Percentiles rank a stretch among this genome's conserved stretches.
Conservation (phyloP, 2,329 filamentous ascomycete species). For the Mycogone perniciosa region DNA sequence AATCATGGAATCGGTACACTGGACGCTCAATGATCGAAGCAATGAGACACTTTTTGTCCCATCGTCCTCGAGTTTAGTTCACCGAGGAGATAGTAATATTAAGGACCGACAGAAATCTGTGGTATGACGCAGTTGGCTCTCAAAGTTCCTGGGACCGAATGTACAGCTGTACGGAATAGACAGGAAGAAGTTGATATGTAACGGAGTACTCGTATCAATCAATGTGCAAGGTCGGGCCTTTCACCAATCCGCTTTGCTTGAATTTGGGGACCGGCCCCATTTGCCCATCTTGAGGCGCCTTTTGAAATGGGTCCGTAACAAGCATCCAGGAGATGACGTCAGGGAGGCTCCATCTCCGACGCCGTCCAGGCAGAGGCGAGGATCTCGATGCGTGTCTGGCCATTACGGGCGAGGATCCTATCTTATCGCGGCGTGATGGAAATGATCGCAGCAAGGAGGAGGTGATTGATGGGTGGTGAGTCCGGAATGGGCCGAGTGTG, state of each 20-base stretch:
- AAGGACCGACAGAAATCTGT: neutral
- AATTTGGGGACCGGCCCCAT: slow-evolving; percentile 2
- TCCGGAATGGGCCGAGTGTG: neutral
- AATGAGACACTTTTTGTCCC: neutral
- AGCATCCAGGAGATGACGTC: slow-evolving; percentile 5
- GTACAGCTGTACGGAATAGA: no score
- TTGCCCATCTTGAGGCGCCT: neutral
- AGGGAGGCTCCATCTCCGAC: neutral
- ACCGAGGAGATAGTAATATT: neutral
- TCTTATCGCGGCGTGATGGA: neutral
- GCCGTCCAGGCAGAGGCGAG: neutral
- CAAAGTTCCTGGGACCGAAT: neutral
- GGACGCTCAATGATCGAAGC: neutral
- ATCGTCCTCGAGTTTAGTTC: neutral
- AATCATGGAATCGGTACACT: neutral
- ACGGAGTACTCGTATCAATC: no score
- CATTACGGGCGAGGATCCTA: neutral
- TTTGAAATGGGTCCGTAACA: slow-evolving; percentile 3
- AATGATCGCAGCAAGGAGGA: neutral
- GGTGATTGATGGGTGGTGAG: neutral
- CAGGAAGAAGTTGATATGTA: no score
- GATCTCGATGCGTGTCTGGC: neutral
- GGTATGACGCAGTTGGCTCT: slow-evolving; percentile 1
- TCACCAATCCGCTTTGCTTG: neutral
- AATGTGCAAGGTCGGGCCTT: neutral